Percentiles rank a stretch among this genome's conserved stretches.
These are phyloP conservation scores for Mortierella antarctica DNA, from an alignment of 192 early-diverging fungal genomes.

Conservation along the genomic window DNA sequence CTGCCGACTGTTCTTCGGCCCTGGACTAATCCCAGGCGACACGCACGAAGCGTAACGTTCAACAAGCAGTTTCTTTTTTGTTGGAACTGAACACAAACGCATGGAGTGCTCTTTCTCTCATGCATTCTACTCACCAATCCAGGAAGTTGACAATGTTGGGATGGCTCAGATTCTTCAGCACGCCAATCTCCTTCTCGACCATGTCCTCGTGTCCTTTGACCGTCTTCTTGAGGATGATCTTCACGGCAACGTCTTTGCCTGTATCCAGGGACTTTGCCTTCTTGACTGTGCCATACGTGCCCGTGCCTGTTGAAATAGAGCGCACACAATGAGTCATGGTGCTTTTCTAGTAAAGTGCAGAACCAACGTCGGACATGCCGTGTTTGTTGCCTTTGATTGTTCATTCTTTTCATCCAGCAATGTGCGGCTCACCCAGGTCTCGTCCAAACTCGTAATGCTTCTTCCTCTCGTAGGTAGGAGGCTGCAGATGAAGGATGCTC, in stretches of 20 bases:
- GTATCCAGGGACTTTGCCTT: constrained; percentile 74
- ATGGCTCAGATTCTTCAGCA: constrained; percentile 85
- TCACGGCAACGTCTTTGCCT: constrained; percentile 85
- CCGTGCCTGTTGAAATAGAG: constrained; percentile 54
- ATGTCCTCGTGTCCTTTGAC: constrained; percentile 86
- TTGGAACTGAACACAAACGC: background rate
- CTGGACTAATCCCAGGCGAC: too few species aligned
- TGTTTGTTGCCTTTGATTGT: background rate
- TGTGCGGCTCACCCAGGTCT: constrained; percentile 59
- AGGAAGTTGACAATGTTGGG: constrained; percentile 89
- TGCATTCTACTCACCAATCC: constrained; percentile 69
- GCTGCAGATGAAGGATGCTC: constrained; percentile 52
- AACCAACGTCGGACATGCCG: background rate
- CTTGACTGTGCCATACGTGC: constrained; percentile 81
- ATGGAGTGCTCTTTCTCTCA: too few species aligned
- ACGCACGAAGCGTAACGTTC: background rate
- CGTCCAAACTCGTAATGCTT: constrained; percentile 73
- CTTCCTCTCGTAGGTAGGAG: constrained; percentile 72
- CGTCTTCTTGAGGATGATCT: constrained; percentile 90
- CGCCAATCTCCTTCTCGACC: constrained; percentile 92
- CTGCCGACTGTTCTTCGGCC: too few species aligned
- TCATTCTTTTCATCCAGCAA: background rate
- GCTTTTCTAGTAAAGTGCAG: too few species aligned
- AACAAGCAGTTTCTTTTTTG: background rate
- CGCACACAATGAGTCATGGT: background rate